Conservation (phyloP, 768 basidiomycete species). For the Lactarius trivialis region DNA sequence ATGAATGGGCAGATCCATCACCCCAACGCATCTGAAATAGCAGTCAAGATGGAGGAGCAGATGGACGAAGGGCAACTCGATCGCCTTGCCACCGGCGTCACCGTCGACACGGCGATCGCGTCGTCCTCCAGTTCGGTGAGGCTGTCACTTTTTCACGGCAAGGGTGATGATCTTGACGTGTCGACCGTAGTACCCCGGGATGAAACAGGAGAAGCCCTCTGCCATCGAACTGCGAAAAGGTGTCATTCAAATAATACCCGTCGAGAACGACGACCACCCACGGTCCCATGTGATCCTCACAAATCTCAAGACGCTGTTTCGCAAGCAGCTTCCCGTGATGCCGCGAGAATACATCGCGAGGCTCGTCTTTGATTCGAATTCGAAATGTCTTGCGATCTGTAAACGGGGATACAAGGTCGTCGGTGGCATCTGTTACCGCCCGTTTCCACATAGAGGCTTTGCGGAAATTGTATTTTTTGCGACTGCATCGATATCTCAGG, state of each 20-base stretch:
- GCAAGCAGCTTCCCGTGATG: conserved; percentile 98
- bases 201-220: conserved; percentile 70
- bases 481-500: conserved; percentile 92
- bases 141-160: conserved; percentile 9
- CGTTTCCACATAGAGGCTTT: conserved; percentile 90
- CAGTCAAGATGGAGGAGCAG: conserved; percentile 69
- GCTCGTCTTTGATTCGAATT: conserved; percentile 87
- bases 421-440: conserved; percentile 94
- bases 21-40: conserved; percentile 40
- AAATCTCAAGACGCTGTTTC: conserved; percentile 94
- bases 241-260: conserved; percentile 76
- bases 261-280: conserved; percentile 74
- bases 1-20: conserved; percentile 39
- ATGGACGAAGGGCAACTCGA: conserved; percentile 73
- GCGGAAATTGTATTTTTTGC: conserved; percentile 99
- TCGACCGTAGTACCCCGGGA: conserved; percentile 38
- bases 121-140: conserved; percentile 42
- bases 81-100: conserved; percentile 73
- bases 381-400: conserved; percentile 89
- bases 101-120: conserved; percentile 56
- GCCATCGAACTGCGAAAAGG: conserved; percentile 73
- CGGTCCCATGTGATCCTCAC: conserved; percentile 82
- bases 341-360: conserved; percentile 97
- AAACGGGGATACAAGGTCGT: conserved; percentile 94
- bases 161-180: conserved; percentile 11